Conservation (phyloP, 2,329 filamentous ascomycete genomes). For the Arthrobotrys musiformis region DNA sequence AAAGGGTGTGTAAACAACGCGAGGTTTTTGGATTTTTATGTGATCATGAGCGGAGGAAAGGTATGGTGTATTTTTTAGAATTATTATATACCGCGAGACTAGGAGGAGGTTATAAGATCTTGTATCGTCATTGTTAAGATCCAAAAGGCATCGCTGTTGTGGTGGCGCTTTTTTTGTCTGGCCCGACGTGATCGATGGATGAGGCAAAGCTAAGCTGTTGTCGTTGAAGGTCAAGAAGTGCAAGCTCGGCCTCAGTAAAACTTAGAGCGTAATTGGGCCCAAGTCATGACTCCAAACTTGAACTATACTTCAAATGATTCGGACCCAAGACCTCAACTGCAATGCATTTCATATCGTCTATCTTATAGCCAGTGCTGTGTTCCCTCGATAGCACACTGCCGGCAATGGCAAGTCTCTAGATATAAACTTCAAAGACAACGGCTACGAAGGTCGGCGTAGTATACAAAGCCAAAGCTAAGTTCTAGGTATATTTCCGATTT, state of each 20-base stretch:
- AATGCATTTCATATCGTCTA: no score
- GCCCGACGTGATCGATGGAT: background rate
- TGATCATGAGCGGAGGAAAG: background rate
- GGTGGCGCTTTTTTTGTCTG: background rate
- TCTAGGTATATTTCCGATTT: background rate
- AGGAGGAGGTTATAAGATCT: background rate
- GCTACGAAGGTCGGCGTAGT: background rate
- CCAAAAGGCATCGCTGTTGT: background rate
- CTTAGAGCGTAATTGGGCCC: no score
- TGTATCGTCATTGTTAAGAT: background rate
- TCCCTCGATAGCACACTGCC: no score
- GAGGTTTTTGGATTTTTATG: background rate
- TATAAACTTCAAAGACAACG: background rate
- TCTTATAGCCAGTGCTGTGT: background rate
- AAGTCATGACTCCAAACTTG: background rate
- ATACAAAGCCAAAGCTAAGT: background rate
- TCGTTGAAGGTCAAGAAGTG: background rate
- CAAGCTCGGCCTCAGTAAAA: background rate
- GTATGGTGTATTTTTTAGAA: background rate
- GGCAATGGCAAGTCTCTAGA: no score
- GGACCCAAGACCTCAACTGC: background rate
- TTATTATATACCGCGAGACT: background rate
- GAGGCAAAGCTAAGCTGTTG: no score
- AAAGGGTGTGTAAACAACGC: conserved; percentile 34
- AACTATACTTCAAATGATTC: background rate